Evolutionary conservation across 179 eudicot genomes (phyloP), one percentile per base, ranked within the genome.

Genomic region (Silene noctiflora): DNA sequence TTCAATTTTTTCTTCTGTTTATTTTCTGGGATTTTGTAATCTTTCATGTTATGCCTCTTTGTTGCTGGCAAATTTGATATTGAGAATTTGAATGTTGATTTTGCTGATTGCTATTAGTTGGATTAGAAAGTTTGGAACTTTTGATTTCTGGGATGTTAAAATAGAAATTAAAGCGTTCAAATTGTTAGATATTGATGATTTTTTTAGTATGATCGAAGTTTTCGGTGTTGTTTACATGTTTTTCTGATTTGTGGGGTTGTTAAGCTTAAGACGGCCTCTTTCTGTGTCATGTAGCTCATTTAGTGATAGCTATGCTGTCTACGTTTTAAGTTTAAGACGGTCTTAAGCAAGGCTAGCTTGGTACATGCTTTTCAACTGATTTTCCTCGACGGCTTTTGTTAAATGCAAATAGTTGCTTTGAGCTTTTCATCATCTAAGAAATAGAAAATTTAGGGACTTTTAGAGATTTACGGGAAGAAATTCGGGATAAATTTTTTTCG

Each of bases 91-190:
- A 10, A 66, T 29, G 4, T 27, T 27, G 33, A 27, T 20, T 55
- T 44, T 33, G 9, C 21, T n/a, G 69, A 62, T 74, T 44, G 14
- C 6, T 46, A 22, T 77, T 14, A 22, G 60, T 17, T 75, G 20
- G 6, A 9, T 61, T 48, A 5, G 14, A 69, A 67, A 46, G 22
- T 27, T 75, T 33, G 70, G 75, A 48, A n/a, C 55, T 61, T 75
- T 42, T 44, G 13, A 2, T 66, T 17, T 8, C 8, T 3, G 63
- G 53, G 51, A 29, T 14, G 65, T 25, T 9, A 10, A 35, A 66
- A 51, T 48, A 20, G 58, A 53, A 13, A 53, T 53, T 53, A 53
- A 53, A 53, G n/a, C 4, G 46, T 44, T 44, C 3, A 44, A 44
- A 44, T 44, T 44, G 51, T 44, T 44, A 44, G 51, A 44, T 44